Base-by-base conservation (phyloP, 352 stramenopile genomes). In the Globisporangium mamillatum region DNA sequence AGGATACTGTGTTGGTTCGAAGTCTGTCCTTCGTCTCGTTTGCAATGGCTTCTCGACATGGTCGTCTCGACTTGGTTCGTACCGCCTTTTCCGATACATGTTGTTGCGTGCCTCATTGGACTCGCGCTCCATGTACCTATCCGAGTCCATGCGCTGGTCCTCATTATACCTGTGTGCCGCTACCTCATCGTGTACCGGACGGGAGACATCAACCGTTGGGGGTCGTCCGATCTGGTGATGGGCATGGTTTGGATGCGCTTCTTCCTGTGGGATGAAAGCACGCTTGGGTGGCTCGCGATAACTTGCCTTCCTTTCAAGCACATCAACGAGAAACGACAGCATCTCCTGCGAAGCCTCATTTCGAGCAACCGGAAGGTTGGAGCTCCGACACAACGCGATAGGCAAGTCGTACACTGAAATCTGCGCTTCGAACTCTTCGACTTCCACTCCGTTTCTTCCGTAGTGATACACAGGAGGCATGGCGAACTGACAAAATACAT, bases 301-400 rank as follows among this genome's bases (percentile, higher is more conserved):
- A 9, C 10, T 68, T 20, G 46, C 70, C 14, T 76, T 74, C 38
- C 81, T 70, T 18, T 72, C 46, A 18, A 80, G 64, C 48, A 88
- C 48, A 41, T 75, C 55, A 10, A 78, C 77, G 38, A 86, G 56
- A 48, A 90, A 85, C 9, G 63, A 60, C 70, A 90, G 75, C 3
- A 86, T 66, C 20, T 65, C 69, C 32, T 90, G 69, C 14, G 73
- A 73, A n/a, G 72, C 71, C 32, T 86, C 79, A 14, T 73, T 71
- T 66, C 77, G 77, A 4, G 71, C 80, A 22, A 75, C 71, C 9
- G 68, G 52, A 20, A 75, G 50, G 29, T 61, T 73, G 59, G 69
- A 68, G 32, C 68, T 70, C 32, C 68, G 79, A 46, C 32, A 70
- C 27, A 55, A 69, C 52, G 84, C 60, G 5, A 89, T 58, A 14